phyloP scores from a whole-genome alignment of 306 rosid species.

The Dalbergia oliveri region DNA sequence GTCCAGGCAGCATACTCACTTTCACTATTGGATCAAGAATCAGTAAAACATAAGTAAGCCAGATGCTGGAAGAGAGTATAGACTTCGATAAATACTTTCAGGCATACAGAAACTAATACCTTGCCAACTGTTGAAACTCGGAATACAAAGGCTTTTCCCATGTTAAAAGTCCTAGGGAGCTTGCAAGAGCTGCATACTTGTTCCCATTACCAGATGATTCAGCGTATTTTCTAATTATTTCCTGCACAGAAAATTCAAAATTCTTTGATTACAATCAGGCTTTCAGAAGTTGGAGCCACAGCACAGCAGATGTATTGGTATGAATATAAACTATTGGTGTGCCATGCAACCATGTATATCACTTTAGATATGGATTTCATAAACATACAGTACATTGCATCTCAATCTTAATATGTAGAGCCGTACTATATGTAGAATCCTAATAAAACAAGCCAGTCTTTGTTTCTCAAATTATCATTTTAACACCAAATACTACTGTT shows the following conservation, averaged over 20 bases:
- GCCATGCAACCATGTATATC: slow-evolving; percentile 20
- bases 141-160: slow-evolving; percentile 85
- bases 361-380: slow-evolving; percentile 16
- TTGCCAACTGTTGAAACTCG: slow-evolving; percentile 83
- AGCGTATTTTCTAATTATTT: slow-evolving; percentile 77
- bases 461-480: slow-evolving; percentile 11
- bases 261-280: neutral
- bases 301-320: neutral
- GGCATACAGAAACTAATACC: slow-evolving; percentile 54
- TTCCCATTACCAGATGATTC: slow-evolving; percentile 64
- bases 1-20: slow-evolving; percentile 99
- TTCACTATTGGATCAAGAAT: slow-evolving; percentile 61
- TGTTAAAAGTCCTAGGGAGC: slow-evolving; percentile 80
- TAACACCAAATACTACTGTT: slow-evolving; percentile 18
- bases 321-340: slow-evolving; percentile 1
- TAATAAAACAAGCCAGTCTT: slow-evolving; percentile 2
- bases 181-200: slow-evolving; percentile 84
- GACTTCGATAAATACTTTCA: slow-evolving; percentile 10
- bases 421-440: slow-evolving; percentile 1
- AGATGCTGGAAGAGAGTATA: slow-evolving; percentile 23
- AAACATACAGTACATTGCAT: neutral
- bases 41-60: slow-evolving; percentile 33
- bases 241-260: slow-evolving; percentile 56
- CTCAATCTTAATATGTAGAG: slow-evolving; percentile 22
- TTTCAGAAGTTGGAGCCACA: slow-evolving; percentile 24